Percentiles rank a stretch among this genome's conserved stretches.
Evolutionary conservation across 352 stramenopile species (phyloP).

Genomic region (Phytophthora rubi): DNA sequence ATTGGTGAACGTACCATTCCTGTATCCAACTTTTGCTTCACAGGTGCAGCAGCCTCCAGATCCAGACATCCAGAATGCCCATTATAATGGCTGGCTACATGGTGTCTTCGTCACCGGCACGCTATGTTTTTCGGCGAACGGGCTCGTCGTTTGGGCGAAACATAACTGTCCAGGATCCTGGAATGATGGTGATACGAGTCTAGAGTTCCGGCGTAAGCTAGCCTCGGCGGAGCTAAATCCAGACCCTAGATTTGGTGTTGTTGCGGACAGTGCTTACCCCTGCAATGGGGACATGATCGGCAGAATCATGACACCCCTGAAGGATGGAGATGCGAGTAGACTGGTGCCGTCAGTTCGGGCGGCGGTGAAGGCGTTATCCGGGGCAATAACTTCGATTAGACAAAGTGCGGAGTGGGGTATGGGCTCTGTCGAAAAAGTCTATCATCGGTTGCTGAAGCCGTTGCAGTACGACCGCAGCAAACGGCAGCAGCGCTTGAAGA

Average conservation of each 20-base stretch:
- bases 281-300: not conserved
- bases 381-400: too few relatives aligned
- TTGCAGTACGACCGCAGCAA: too few relatives aligned
- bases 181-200: not conserved
- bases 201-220: not conserved
- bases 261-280: not conserved
- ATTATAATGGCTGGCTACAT: constrained; percentile 1
- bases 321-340: not conserved
- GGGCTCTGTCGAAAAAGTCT: too few relatives aligned
- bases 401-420: too few relatives aligned
- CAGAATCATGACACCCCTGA: not conserved
- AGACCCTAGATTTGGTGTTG: not conserved
- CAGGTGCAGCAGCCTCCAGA: not conserved
- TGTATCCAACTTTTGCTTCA: not conserved
- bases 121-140: not conserved
- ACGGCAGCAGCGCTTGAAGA: too few relatives aligned
- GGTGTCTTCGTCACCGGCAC: not conserved
- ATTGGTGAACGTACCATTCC: not conserved
- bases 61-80: not conserved
- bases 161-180: not conserved
- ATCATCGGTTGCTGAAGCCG: too few relatives aligned
- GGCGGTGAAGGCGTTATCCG: too few relatives aligned
- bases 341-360: too few relatives aligned
- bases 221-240: not conserved
- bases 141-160: not conserved